Conservation (phyloP, 148 eudicot genomes). For the Chenopodium quinoa region DNA sequence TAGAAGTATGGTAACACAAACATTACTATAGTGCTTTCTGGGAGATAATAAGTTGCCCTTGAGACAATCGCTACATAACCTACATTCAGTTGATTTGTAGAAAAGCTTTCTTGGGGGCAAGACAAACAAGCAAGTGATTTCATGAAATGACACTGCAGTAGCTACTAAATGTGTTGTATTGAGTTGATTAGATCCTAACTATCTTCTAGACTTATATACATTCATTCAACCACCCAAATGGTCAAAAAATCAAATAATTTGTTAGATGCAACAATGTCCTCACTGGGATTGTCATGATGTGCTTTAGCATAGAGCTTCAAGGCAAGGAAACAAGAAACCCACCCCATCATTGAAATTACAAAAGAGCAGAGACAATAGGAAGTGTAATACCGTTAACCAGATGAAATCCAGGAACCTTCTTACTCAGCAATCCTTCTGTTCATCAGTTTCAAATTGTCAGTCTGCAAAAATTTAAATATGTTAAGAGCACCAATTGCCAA, state of each 20-base stretch:
- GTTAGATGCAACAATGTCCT: constrained; percentile 16
- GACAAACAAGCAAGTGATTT: not conserved
- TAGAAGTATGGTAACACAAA: not conserved
- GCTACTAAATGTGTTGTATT: not conserved
- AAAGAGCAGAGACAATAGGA: constrained; percentile 3
- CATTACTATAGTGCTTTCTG: not conserved
- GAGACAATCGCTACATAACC: constrained; percentile 6
- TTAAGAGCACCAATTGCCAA: not conserved
- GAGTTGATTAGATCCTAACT: not conserved
- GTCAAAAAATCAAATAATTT: constrained; percentile 8
- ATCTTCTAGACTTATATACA: constrained; percentile 7
- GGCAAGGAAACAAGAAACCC: constrained; percentile 7
- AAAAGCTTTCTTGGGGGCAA: not conserved
- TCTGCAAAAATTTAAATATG: not conserved
- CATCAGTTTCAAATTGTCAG: constrained; percentile 10
- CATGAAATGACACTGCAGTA: not conserved
- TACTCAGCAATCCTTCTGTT: constrained; percentile 6
- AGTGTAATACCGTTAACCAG: constrained; percentile 26
- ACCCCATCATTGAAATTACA: constrained; percentile 14
- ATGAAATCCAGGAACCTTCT: constrained; percentile 34
- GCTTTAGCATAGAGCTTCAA: constrained; percentile 7
- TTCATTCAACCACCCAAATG: constrained; percentile 1
- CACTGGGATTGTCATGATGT: constrained; percentile 14
- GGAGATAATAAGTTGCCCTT: not conserved
- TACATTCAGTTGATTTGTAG: not conserved